Base-by-base conservation (phyloP, 495 filamentous ascomycete genomes). In the Chaetomium fimeti region DNA sequence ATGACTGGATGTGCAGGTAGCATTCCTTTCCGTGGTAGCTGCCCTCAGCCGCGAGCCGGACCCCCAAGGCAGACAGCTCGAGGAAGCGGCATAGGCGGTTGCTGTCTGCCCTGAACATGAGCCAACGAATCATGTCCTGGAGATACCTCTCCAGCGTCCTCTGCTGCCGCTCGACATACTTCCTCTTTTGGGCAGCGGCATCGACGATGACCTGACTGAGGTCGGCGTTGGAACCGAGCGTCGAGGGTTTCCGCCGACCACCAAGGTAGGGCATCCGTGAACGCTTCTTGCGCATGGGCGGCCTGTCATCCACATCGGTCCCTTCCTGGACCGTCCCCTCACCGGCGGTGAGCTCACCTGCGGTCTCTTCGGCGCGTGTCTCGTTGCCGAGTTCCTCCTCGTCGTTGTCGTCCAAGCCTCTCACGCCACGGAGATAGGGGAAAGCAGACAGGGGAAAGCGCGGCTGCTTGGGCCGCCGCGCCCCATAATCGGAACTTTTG, bases 1-100 rank as follows among this genome's bases (percentile, higher is more conserved):
- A 87, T 45, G 91, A 94, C 69, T 92, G 89, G 54, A 98, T 94
- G 61, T 95, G 86, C 55, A 98, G 79, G 69, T 91, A 92, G 12
- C 94, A 96, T 78, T 99, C 95, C 75, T 99, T 99, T 36, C 94
- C 94, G 72, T 98, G 95, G 70, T 96, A 98, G 68, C 91, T 94
- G 18, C 91, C 92, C 76, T 99, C 94, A 8, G 93, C 92, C 49
- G 94, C 93, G 56, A 99, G 84, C 38, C 95, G 84, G n/a, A 99
- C 91, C 7, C 95, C 95, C 9, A 99, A 81, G 3, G 95, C 92
- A 62, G 94, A 98, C 5, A 99, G 75, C 74, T 99, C 94, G 15
- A 99, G 79, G 72, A 99, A 99, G 69, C 93, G 93, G 78, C 94
- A 99, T 15, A 99, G 79, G 15, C 94, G 87, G 70, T 97, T 99